phyloP scores from a whole-genome alignment of 208 protist species.

The Perkinsela sp. region DNA sequence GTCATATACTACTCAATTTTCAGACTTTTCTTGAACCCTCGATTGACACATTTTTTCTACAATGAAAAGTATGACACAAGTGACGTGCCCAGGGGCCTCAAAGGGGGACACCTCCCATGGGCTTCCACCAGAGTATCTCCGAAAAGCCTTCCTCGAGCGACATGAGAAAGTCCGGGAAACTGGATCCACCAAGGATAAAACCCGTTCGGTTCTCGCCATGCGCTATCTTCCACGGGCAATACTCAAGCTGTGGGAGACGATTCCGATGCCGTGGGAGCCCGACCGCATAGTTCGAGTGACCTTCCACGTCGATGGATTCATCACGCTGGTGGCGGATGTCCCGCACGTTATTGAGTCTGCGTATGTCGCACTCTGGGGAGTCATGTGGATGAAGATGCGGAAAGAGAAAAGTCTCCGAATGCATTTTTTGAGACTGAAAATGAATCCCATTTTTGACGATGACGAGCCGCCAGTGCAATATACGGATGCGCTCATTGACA shows the following conservation, averaged over 20 bases:
- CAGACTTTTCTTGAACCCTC: no score
- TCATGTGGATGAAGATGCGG: conserved; percentile 99
- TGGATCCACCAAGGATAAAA: conserved; percentile 94
- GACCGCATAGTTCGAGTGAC: conserved; percentile 86
- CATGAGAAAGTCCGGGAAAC: conserved; percentile 93
- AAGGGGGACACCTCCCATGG: conserved; percentile 4
- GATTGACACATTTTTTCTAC: no score
- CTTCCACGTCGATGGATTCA: conserved; percentile 94
- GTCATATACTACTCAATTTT: no score
- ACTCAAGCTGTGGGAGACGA: conserved; percentile 98
- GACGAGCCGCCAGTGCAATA: conserved; percentile 98
- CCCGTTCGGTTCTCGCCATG: conserved; percentile 94
- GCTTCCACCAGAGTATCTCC: conserved; percentile 90
- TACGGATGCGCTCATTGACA: conserved; percentile 89
- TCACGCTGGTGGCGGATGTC: conserved; percentile 99
- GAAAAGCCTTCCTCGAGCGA: conserved; percentile 98
- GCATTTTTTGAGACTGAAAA: conserved; percentile 91
- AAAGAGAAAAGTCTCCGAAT: conserved; percentile 87
- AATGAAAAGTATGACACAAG: no score
- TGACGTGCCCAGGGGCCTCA: no score
- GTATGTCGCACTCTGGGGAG: conserved; percentile 96
- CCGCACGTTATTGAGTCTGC: conserved; percentile 94
- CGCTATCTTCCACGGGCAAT: conserved; percentile 97
- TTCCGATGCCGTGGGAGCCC: conserved; percentile 96
- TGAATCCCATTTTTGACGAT: conserved; percentile 88